Percentiles rank a stretch among this genome's conserved stretches.
These are phyloP conservation scores for Podaxis rugospora DNA, from an alignment of 768 basidiomycete species.

Conservation along the genomic window DNA sequence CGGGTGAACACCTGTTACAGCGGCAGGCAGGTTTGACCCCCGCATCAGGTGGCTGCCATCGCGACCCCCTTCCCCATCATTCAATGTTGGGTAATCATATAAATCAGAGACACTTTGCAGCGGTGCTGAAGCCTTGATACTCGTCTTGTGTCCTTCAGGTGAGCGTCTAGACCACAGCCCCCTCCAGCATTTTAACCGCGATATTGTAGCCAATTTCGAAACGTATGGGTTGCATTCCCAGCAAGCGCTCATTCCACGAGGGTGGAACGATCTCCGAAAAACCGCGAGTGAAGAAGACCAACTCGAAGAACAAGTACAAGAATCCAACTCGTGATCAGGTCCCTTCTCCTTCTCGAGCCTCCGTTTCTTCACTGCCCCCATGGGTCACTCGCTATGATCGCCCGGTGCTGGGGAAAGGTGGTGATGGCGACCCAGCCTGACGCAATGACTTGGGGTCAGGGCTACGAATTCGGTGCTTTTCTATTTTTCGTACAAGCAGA, in stretches of 20 bases:
- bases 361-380: slow-evolving; percentile 1
- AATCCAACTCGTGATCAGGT: slow-evolving; percentile 5
- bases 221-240: slow-evolving; percentile 39
- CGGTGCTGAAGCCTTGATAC: neutral
- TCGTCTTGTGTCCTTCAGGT: neutral
- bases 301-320: neutral
- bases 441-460: neutral
- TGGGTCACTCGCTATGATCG: slow-evolving; percentile 4
- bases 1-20: neutral
- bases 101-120: neutral
- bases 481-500: neutral
- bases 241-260: slow-evolving; percentile 26
- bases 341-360: slow-evolving; percentile 5
- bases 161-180: neutral
- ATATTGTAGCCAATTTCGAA: neutral
- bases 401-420: neutral
- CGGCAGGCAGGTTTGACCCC: neutral
- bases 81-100: neutral
- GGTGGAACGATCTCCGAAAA: neutral
- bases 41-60: slow-evolving; percentile 4
- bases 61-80: slow-evolving; percentile 1
- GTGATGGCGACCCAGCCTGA: neutral
- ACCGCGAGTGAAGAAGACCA: neutral
- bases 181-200: neutral
- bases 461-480: neutral